These are phyloP conservation scores for Torulaspora gathmanii DNA, from an alignment of 805 yeast genomes.

Conservation along the genomic window DNA sequence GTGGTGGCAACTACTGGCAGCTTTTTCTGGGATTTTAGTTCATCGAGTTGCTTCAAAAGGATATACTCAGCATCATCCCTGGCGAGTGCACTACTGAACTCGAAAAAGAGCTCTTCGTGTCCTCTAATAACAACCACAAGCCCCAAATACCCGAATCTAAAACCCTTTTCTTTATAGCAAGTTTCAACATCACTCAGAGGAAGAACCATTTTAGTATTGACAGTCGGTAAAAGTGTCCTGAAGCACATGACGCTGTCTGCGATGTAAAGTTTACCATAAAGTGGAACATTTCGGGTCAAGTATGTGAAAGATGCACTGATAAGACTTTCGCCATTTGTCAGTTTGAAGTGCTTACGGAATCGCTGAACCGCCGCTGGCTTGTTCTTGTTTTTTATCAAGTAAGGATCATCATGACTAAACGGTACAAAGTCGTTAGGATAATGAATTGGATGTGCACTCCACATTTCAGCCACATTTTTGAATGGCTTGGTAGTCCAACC, in stretches of 20 bases:
- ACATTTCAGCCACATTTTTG: conserved; percentile 38
- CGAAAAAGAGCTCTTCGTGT: conserved; percentile 71
- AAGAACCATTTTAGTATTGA: conserved; percentile 72
- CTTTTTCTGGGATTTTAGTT: conserved; percentile 24
- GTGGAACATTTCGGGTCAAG: conserved; percentile 65
- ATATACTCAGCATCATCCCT: conserved; percentile 70
- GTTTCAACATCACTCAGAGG: conserved; percentile 72
- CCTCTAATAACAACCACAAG: conserved; percentile 66
- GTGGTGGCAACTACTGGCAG: conserved; percentile 7
- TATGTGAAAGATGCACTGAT: conserved; percentile 68
- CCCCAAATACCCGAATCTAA: conserved; percentile 65
- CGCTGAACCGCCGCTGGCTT: conserved; percentile 48
- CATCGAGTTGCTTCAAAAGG: conserved; percentile 48
- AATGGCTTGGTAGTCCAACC: conserved; percentile 20
- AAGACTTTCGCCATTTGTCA: conserved; percentile 48
- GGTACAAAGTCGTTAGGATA: conserved; percentile 41
- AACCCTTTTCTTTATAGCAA: conserved; percentile 62
- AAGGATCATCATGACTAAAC: conserved; percentile 43
- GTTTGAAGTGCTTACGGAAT: conserved; percentile 61
- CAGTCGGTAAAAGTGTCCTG: conserved; percentile 72
- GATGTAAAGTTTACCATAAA: conserved; percentile 77
- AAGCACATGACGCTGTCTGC: conserved; percentile 71
- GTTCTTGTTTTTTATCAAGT: conserved; percentile 42
- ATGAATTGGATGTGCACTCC: conserved; percentile 61
- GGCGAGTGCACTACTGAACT: conserved; percentile 57